phyloP scores from a whole-genome alignment of 345 rosid species.

The Abelmoschus esculentus region DNA sequence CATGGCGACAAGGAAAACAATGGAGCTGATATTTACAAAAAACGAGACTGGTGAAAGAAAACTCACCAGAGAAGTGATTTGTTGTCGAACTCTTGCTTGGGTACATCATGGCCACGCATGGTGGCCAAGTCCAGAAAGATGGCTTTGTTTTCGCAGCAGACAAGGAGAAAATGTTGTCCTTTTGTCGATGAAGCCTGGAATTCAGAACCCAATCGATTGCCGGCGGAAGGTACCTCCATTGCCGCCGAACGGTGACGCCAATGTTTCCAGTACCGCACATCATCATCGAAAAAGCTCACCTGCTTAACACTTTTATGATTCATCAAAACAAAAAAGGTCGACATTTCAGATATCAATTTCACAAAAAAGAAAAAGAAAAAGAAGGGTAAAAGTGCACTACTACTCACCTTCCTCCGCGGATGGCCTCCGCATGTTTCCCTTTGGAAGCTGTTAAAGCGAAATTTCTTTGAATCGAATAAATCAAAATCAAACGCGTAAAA shows the following conservation, averaged over 20 bases:
- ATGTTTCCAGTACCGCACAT: conserved; percentile 90
- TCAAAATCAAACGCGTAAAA: background rate
- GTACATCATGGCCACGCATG: conserved; percentile 97
- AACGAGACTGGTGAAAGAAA: background rate
- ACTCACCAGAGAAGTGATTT: conserved; percentile 85
- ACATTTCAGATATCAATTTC: background rate
- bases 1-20: background rate
- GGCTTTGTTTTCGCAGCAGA: conserved; percentile 94
- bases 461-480: background rate
- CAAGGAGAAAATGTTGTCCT: conserved; percentile 93
- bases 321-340: background rate
- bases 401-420: conserved; percentile 85
- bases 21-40: conserved; percentile 10
- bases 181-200: conserved; percentile 85
- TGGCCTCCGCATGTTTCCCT: conserved; percentile 86
- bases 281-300: conserved; percentile 90
- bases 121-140: conserved; percentile 94
- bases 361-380: background rate
- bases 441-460: conserved; percentile 38
- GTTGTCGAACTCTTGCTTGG: conserved; percentile 93
- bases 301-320: conserved; percentile 70
- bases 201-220: conserved; percentile 43
- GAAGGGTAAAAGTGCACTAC: background rate
- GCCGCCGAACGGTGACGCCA: conserved; percentile 87
- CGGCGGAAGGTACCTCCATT: conserved; percentile 83